phyloP scores from a whole-genome alignment of 179 eudicot genomes.

The Patellifolia procumbens region DNA sequence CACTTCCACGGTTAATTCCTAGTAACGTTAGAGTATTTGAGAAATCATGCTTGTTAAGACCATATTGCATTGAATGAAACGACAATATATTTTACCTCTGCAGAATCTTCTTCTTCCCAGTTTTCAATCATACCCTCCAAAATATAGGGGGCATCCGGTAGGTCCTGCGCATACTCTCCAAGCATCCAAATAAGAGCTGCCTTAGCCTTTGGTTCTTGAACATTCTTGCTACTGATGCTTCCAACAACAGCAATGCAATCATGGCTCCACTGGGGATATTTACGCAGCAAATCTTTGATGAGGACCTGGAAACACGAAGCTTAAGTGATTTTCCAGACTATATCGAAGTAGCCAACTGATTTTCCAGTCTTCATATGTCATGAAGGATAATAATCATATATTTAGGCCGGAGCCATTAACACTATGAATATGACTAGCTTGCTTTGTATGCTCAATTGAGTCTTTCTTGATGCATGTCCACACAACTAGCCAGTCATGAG shows the following conservation, averaged over 20 bases:
- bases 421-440: not conserved
- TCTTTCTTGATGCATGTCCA: not conserved
- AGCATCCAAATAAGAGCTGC: conserved; percentile 99
- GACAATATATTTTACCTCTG: conserved; percentile 62
- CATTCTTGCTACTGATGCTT: conserved; percentile 94
- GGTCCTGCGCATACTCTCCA: conserved; percentile 96
- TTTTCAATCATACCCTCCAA: conserved; percentile 78
- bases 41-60: not conserved
- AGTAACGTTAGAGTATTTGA: not conserved
- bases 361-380: conserved; percentile 7
- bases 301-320: conserved; percentile 57
- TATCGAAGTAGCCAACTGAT: not conserved
- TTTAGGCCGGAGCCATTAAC: not conserved
- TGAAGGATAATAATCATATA: not conserved
- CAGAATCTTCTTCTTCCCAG: conserved; percentile 96
- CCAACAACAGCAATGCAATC: conserved; percentile 99
- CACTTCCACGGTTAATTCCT: not conserved
- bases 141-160: conserved; percentile 95
- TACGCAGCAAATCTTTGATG: conserved; percentile 93
- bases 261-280: conserved; percentile 99
- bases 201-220: conserved; percentile 98
- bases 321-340: not conserved
- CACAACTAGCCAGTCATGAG: not conserved
- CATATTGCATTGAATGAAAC: conserved; percentile 2
- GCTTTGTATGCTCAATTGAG: not conserved